Evolutionary conservation across 108 stramenopile genomes (phyloP).

Genomic region (Cyclotella baltica): DNA sequence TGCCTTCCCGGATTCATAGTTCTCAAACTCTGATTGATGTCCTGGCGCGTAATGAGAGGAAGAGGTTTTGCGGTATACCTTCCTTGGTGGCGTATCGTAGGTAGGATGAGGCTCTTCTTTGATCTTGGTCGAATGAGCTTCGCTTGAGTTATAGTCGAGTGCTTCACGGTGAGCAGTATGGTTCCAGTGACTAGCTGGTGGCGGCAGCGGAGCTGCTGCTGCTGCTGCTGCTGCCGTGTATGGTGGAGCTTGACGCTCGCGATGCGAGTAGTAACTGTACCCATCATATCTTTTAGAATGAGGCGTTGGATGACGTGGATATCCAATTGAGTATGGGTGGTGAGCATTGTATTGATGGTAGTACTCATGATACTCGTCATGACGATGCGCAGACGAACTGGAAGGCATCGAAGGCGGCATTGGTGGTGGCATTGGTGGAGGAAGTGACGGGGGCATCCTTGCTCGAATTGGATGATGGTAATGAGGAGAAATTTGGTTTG

Average conservation of each 20-base stretch:
- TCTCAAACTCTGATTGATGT: too few species aligned
- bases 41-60: too few species aligned
- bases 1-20: too few species aligned
- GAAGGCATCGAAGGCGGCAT: constrained; percentile 6
- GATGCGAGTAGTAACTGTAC: background rate
- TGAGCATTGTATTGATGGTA: background rate
- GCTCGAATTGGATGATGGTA: background rate
- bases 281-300: background rate
- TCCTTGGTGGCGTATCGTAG: too few species aligned
- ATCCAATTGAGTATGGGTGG: background rate
- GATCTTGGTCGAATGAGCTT: too few species aligned
- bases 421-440: background rate
- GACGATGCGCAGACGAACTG: background rate
- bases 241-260: background rate
- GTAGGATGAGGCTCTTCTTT: too few species aligned
- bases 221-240: background rate
- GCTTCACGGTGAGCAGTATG: background rate
- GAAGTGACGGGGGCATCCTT: background rate
- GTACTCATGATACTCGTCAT: background rate
- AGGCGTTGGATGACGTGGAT: background rate
- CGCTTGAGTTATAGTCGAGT: background rate
- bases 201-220: background rate
- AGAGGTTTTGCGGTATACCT: too few species aligned
- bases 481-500: background rate
- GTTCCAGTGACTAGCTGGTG: background rate